Conservation (phyloP, 306 rosid species). For the Psophocarpus tetragonolobus region DNA sequence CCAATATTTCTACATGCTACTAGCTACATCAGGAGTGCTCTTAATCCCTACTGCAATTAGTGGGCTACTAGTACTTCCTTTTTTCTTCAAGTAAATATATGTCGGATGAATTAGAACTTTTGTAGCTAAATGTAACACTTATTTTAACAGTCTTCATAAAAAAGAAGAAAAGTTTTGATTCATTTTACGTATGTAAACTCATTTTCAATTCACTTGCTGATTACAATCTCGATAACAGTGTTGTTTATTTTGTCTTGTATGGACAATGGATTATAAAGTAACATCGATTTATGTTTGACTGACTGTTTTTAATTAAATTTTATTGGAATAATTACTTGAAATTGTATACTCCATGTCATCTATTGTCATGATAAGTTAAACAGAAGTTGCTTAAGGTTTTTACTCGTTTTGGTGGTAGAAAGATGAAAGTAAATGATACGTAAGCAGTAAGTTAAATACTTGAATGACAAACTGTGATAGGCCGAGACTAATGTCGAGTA, state of each 20-base stretch:
- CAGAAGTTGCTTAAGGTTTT: neutral
- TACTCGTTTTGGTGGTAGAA: neutral
- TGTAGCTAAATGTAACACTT: neutral
- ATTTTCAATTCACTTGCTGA: neutral
- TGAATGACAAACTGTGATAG: neutral
- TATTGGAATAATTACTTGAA: neutral
- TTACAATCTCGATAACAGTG: neutral
- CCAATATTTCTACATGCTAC: neutral
- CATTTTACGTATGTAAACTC: neutral
- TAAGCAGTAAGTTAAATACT: neutral
- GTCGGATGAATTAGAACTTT: neutral
- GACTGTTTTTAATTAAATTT: neutral
- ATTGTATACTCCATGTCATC: neutral
- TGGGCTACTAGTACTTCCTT: neutral
- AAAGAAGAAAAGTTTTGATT: neutral
- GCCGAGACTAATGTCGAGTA: neutral
- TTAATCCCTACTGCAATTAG: neutral
- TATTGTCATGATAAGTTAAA: neutral
- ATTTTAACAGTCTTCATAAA: neutral
- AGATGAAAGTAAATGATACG: neutral
- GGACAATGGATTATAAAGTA: neutral
- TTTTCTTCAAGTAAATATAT: neutral
- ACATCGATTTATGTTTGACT: neutral
- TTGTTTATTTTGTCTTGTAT: neutral
- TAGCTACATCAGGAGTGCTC: neutral